A percentile compares a stretch with the other conserved stretches of the same genome.
These are phyloP conservation scores for Colletotrichum orbiculare DNA, from an alignment of 2,329 filamentous ascomycete species.

Conservation along the genomic window DNA sequence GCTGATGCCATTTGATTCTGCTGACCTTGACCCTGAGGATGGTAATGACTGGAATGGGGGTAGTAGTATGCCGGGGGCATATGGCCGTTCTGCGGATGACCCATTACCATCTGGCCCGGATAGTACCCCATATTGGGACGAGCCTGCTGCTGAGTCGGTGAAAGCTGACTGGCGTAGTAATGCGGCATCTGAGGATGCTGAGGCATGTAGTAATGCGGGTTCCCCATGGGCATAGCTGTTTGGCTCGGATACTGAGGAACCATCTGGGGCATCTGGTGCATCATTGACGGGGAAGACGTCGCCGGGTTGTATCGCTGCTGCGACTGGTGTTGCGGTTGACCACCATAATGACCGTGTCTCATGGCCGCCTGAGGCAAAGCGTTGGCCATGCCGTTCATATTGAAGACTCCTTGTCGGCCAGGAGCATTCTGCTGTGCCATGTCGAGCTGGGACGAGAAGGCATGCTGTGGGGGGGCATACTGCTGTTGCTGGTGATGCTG, in stretches of 20 bases:
- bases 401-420: constrained; percentile 53
- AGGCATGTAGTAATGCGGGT: constrained; percentile 60
- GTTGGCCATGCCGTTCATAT: constrained; percentile 58
- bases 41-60: constrained; percentile 50
- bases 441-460: constrained; percentile 56
- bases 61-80: constrained; percentile 57
- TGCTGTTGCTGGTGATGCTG: constrained; percentile 39
- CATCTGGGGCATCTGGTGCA: constrained; percentile 52
- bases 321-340: constrained; percentile 47
- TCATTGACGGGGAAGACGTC: constrained; percentile 49
- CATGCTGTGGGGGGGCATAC: constrained; percentile 49
- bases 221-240: constrained; percentile 49
- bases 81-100: constrained; percentile 49
- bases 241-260: constrained; percentile 52
- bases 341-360: constrained; percentile 50
- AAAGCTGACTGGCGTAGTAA: constrained; percentile 55
- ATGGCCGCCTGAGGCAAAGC: constrained; percentile 56
- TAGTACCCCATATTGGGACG: constrained; percentile 56
- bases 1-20: constrained; percentile 47
- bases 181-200: constrained; percentile 56
- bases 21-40: constrained; percentile 45
- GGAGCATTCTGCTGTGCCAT: constrained; percentile 46
- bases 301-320: constrained; percentile 46
- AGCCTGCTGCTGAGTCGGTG: constrained; percentile 49
- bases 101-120: constrained; percentile 55